Conservation (phyloP, 2,329 filamentous ascomycete species). For the Drechslerella dactyloides region DNA sequence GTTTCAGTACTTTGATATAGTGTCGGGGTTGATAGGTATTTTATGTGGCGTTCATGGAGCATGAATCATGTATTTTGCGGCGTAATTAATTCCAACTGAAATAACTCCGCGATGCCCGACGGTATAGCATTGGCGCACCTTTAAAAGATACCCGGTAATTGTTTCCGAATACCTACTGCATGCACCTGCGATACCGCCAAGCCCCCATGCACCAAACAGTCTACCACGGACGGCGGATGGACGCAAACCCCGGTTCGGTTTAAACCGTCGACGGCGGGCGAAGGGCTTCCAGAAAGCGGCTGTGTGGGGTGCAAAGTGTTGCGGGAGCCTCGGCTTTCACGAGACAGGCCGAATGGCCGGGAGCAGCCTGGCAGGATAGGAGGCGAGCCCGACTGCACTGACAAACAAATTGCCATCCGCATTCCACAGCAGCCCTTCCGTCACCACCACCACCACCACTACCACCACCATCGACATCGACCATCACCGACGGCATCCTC, state of each 20-base stretch:
- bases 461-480: slow-evolving; percentile 35
- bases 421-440: slow-evolving; percentile 20
- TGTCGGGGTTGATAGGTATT: not conserved
- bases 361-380: slow-evolving; percentile 15
- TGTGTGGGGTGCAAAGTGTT: slow-evolving; percentile 30
- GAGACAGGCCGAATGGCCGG: slow-evolving; percentile 25
- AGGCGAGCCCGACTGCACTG: slow-evolving; percentile 28
- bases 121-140: too few relatives aligned
- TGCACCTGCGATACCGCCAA: not conserved
- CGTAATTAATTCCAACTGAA: too few relatives aligned
- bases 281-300: slow-evolving; percentile 8
- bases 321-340: slow-evolving; percentile 50
- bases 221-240: not conserved
- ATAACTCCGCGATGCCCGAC: too few relatives aligned
- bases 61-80: too few relatives aligned
- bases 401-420: slow-evolving; percentile 28
- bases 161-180: not conserved
- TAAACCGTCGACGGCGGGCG: not conserved
- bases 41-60: too few relatives aligned
- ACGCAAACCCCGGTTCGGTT: slow-evolving; percentile 2
- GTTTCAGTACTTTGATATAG: too few relatives aligned
- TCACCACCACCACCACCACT: slow-evolving; percentile 41
- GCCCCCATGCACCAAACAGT: not conserved
- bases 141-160: too few relatives aligned
- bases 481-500: slow-evolving; percentile 14